Conservation (phyloP, 2,329 filamentous ascomycete genomes). For the Colletotrichum sp. region DNA sequence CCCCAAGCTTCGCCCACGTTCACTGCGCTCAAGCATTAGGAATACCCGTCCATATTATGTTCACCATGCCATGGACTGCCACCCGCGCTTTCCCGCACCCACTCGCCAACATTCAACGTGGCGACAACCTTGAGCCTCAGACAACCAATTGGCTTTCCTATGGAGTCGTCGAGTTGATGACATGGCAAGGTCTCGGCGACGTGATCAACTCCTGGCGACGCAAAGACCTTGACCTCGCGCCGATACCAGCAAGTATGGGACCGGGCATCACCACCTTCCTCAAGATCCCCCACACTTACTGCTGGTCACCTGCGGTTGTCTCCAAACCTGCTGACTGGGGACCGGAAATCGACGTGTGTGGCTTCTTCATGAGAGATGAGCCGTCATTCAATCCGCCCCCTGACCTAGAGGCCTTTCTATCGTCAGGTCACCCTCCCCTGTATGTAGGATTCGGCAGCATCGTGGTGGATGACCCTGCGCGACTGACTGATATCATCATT, state of each 20-base stretch:
- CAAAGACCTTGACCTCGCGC: slow-evolving; percentile 67
- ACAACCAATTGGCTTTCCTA: slow-evolving; percentile 75
- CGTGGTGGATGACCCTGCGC: slow-evolving; percentile 48
- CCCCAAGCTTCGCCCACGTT: slow-evolving; percentile 51
- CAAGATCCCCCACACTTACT: slow-evolving; percentile 76
- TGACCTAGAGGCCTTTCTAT: slow-evolving; percentile 53
- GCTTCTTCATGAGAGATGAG: slow-evolving; percentile 69
- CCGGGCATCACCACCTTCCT: slow-evolving; percentile 72
- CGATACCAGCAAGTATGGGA: slow-evolving; percentile 72
- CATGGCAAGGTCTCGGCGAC: slow-evolving; percentile 67
- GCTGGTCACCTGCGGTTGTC: slow-evolving; percentile 74
- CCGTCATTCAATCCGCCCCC: slow-evolving; percentile 58
- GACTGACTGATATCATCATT: slow-evolving; percentile 43
- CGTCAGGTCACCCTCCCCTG: slow-evolving; percentile 46
- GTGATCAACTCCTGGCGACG: slow-evolving; percentile 66
- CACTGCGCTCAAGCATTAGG: slow-evolving; percentile 50
- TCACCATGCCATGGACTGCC: slow-evolving; percentile 76
- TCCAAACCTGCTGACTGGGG: slow-evolving; percentile 72
- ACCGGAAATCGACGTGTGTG: slow-evolving; percentile 62
- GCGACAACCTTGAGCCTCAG: slow-evolving; percentile 46
- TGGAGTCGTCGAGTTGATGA: slow-evolving; percentile 74
- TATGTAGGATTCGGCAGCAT: slow-evolving; percentile 53
- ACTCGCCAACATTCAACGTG: slow-evolving; percentile 71
- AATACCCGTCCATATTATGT: slow-evolving; percentile 51
- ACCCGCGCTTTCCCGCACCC: slow-evolving; percentile 77